Percentiles rank a stretch among this genome's conserved stretches.
phyloP scores from a whole-genome alignment of 2,329 filamentous ascomycete genomes.

The Alternaria triticina region DNA sequence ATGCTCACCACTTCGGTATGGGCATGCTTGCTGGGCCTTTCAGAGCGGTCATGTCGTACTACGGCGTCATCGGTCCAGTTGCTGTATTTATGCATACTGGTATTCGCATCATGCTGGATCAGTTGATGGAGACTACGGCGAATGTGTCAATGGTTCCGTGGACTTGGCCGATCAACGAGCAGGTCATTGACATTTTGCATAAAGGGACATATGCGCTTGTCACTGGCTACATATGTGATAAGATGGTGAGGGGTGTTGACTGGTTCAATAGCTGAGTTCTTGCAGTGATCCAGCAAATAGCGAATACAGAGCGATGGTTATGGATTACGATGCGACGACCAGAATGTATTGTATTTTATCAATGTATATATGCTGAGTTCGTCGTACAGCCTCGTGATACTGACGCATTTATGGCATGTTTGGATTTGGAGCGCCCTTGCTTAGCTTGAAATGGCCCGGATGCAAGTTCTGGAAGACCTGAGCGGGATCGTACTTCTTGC shows the following conservation, averaged over 20 bases:
- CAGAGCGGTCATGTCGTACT: constrained; percentile 37
- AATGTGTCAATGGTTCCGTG: constrained; percentile 40
- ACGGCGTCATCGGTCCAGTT: constrained; percentile 42
- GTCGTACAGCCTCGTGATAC: no score
- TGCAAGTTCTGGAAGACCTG: constrained; percentile 50
- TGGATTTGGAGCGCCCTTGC: constrained; percentile 61
- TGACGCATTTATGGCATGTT: constrained; percentile 10
- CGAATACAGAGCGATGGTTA: no score
- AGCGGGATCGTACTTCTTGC: constrained; percentile 49
- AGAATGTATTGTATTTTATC: no score
- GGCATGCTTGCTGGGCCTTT: constrained; percentile 37
- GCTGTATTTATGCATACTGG: constrained; percentile 38
- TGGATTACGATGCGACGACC: no score
- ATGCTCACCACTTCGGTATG: constrained; percentile 36
- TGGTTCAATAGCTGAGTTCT: constrained; percentile 26
- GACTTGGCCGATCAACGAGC: constrained; percentile 45
- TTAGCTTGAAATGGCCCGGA: constrained; percentile 48
- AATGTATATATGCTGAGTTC: no score
- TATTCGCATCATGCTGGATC: constrained; percentile 38
- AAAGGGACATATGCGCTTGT: constrained; percentile 37
- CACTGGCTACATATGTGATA: constrained; percentile 36
- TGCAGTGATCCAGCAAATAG: no score
- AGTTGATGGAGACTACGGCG: constrained; percentile 37
- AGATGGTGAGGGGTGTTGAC: constrained; percentile 21
- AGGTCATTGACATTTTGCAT: constrained; percentile 40